Evolutionary conservation across 1,284 basidiomycete species (phyloP).

Genomic region (Wallemia ichthyophaga): DNA sequence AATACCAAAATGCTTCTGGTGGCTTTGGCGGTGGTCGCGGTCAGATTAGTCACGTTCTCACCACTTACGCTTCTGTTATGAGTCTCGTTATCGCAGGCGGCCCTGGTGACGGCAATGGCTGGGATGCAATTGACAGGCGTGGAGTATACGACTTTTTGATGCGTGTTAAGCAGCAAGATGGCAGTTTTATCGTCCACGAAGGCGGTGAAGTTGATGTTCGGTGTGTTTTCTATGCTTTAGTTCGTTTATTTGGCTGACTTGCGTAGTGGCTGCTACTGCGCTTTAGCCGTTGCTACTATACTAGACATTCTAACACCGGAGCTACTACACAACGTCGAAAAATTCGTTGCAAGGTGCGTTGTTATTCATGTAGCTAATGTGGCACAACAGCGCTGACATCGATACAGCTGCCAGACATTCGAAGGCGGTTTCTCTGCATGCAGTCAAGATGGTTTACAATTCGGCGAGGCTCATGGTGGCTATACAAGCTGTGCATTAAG

Average conservation of each 20-base stretch:
- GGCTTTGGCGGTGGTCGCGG: constrained; percentile 78
- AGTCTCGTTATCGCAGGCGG: constrained; percentile 52
- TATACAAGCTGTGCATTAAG: constrained; percentile 59
- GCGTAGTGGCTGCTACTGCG: constrained; percentile 37
- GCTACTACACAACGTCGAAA: constrained; percentile 27
- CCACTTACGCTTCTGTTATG: constrained; percentile 68
- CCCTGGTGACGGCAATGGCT: constrained; percentile 33
- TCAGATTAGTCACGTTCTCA: constrained; percentile 59
- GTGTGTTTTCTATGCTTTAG: constrained; percentile 17
- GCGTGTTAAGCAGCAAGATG: constrained; percentile 73
- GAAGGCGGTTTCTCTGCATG: constrained; percentile 82
- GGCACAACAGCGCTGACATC: no score
- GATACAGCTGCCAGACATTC: constrained; percentile 73
- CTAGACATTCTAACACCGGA: constrained; percentile 64
- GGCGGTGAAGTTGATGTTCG: constrained; percentile 80
- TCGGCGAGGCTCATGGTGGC: constrained; percentile 89
- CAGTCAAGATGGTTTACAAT: constrained; percentile 27
- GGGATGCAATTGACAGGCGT: constrained; percentile 49
- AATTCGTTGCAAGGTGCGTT: constrained; percentile 18
- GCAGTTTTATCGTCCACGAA: constrained; percentile 65
- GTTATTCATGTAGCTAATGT: no score
- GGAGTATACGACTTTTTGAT: constrained; percentile 68
- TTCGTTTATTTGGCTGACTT: constrained; percentile 9
- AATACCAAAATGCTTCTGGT: constrained; percentile 46
- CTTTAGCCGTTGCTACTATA: constrained; percentile 35